Percentiles rank a stretch among this genome's conserved stretches.
phyloP scores from a whole-genome alignment of 768 basidiomycete species.

The Amanita molliuscula region DNA sequence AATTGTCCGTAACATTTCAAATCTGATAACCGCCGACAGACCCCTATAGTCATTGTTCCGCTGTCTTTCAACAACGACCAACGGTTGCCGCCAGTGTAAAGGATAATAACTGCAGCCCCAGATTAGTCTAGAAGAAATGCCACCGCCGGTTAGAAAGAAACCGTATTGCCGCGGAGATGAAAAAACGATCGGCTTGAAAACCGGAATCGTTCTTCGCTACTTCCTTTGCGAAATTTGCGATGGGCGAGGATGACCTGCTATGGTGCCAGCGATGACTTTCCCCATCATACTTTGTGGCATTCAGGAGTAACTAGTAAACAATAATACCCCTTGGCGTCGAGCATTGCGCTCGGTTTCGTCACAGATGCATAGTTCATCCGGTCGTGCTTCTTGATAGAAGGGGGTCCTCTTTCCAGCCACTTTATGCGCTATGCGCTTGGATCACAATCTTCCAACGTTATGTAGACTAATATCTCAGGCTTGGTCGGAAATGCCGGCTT shows the following conservation, averaged over 20 bases:
- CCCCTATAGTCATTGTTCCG: neutral
- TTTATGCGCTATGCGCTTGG: neutral
- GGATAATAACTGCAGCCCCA: neutral
- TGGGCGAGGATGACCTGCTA: neutral
- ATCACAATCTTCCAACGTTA: conserved; percentile 1
- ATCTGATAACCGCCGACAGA: neutral
- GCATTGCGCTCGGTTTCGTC: neutral
- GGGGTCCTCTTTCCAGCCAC: neutral
- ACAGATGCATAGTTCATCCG: neutral
- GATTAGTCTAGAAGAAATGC: neutral
- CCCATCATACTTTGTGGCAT: neutral
- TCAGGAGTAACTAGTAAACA: neutral
- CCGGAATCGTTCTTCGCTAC: neutral
- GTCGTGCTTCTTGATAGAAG: conserved; percentile 1
- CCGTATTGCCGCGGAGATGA: conserved; percentile 7
- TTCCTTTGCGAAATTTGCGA: neutral
- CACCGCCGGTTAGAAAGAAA: neutral
- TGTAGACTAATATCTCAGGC: conserved; percentile 3
- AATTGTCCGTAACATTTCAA: neutral
- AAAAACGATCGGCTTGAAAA: neutral
- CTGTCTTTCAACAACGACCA: neutral
- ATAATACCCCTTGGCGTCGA: neutral
- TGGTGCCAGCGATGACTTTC: neutral
- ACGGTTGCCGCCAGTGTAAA: neutral
- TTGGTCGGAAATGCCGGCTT: conserved; percentile 2